phyloP scores from a whole-genome alignment of 2,329 filamentous ascomycete species.

The Neurospora crassa region DNA sequence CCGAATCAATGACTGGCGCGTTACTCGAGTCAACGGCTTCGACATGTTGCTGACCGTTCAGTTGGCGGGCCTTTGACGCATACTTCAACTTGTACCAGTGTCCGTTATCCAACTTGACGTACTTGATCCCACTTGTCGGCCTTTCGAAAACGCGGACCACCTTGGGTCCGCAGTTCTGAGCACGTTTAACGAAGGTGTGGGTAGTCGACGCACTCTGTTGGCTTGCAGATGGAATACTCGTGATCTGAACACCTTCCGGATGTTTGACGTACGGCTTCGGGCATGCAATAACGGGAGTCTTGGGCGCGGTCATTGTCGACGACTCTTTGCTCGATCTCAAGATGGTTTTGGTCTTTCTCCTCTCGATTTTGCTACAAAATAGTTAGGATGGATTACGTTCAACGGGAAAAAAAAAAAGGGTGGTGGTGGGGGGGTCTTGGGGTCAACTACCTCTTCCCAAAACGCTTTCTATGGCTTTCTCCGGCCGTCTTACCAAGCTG shows the following conservation, averaged over 20 bases:
- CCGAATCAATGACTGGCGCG: not conserved
- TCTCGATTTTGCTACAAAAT: not conserved
- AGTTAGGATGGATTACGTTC: not conserved
- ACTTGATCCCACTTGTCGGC: not conserved
- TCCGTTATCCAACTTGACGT: not conserved
- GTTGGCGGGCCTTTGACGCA: not conserved
- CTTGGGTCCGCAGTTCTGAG: not conserved
- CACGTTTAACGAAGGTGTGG: not conserved
- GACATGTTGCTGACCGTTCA: not conserved
- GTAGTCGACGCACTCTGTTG: not conserved
- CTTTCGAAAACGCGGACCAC: not conserved
- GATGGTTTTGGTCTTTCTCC: not conserved
- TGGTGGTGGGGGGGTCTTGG: no score
- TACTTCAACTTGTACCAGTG: not conserved
- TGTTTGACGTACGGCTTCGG: not conserved
- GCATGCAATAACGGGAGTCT: not conserved
- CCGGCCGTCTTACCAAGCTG: fast-evolving
- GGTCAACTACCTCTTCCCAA: not conserved
- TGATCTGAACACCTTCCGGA: not conserved
- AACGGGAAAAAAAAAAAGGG: no score
- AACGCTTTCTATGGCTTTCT: not conserved
- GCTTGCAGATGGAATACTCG: not conserved
- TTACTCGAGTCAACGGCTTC: not conserved
- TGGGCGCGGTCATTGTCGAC: not conserved
- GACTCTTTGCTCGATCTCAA: not conserved